These are phyloP conservation scores for Salvia splendens DNA, from an alignment of 257 asterid genomes.

Conservation along the genomic window DNA sequence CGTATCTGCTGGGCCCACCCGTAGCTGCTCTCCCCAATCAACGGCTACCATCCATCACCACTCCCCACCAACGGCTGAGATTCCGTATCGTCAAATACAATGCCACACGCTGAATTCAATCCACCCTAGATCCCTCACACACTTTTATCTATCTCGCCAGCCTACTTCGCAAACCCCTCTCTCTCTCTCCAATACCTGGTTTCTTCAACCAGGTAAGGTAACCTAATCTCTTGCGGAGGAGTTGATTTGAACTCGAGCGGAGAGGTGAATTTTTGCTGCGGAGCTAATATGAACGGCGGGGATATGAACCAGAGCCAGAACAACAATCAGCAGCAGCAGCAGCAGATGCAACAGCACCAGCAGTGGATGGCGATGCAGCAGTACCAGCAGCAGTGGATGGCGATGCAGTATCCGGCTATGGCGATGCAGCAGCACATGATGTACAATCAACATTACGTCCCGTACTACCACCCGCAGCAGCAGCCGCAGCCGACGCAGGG, in stretches of 20 bases:
- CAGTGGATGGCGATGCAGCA: conserved; percentile 97
- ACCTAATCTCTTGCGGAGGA: conserved; percentile 41
- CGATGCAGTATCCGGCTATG: conserved; percentile 89
- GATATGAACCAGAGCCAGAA: conserved; percentile 59
- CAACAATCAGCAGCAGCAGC: conserved; percentile 42
- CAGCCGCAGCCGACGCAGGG: conserved; percentile 54
- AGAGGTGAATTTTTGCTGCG: conserved; percentile 27
- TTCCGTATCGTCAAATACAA: conserved; percentile 41
- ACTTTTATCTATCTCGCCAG: conserved; percentile 40
- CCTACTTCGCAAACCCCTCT: conserved; percentile 41
- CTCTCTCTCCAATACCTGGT: conserved; percentile 38
- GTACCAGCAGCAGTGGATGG: conserved; percentile 96
- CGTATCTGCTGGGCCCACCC: conserved; percentile 49
- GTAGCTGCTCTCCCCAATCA: conserved; percentile 30
- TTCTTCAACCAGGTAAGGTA: conserved; percentile 42
- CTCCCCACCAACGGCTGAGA: conserved; percentile 37
- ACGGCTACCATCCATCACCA: conserved; percentile 33
- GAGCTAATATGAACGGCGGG: conserved; percentile 64
- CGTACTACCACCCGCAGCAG: conserved; percentile 72
- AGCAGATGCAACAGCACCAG: conserved; percentile 67
- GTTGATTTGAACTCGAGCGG: conserved; percentile 22
- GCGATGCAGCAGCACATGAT: conserved; percentile 85
- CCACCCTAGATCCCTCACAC: conserved; percentile 71
- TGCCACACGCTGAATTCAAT: conserved; percentile 56
- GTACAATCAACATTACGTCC: conserved; percentile 81